These are phyloP conservation scores for Myxozyma geophila DNA, from an alignment of 805 yeast species.

Conservation along the genomic window DNA sequence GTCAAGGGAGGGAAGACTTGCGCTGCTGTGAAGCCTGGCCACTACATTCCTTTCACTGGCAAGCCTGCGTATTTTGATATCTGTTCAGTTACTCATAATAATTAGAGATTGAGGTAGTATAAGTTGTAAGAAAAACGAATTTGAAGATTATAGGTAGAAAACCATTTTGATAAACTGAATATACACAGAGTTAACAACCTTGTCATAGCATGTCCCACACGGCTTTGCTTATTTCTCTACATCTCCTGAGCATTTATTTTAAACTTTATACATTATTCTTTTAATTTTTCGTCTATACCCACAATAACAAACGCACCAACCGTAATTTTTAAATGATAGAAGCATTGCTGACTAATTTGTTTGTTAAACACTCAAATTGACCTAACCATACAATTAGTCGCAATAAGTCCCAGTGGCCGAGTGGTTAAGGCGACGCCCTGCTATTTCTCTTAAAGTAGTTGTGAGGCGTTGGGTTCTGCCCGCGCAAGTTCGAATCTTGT, in stretches of 20 bases:
- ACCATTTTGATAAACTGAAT: too few relatives aligned
- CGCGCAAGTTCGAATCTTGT: constrained; percentile 99
- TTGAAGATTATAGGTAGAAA: not conserved
- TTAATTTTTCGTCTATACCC: too few relatives aligned
- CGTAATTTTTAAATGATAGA: too few relatives aligned
- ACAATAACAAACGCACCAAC: too few relatives aligned
- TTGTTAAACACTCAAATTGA: not conserved
- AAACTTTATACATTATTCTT: too few relatives aligned
- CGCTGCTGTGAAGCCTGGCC: constrained; percentile 1
- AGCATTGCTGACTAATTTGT: not conserved
- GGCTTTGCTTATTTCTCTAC: too few relatives aligned
- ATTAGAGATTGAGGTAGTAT: not conserved
- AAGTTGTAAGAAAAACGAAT: not conserved
- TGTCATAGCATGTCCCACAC: too few relatives aligned
- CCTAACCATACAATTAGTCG: not conserved
- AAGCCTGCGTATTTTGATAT: constrained; percentile 5
- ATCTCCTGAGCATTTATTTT: too few relatives aligned
- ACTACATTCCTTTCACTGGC: not conserved
- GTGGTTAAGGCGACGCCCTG: constrained; percentile 45
- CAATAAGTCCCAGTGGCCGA: constrained; percentile 42
- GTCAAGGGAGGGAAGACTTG: not conserved
- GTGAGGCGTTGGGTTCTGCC: constrained; percentile 84
- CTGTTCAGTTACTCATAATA: constrained; percentile 19
- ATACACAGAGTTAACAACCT: too few relatives aligned
- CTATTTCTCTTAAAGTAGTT: constrained; percentile 38